These are phyloP conservation scores for Onygena corvina DNA, from an alignment of 2,329 filamentous ascomycete genomes.

Conservation along the genomic window DNA sequence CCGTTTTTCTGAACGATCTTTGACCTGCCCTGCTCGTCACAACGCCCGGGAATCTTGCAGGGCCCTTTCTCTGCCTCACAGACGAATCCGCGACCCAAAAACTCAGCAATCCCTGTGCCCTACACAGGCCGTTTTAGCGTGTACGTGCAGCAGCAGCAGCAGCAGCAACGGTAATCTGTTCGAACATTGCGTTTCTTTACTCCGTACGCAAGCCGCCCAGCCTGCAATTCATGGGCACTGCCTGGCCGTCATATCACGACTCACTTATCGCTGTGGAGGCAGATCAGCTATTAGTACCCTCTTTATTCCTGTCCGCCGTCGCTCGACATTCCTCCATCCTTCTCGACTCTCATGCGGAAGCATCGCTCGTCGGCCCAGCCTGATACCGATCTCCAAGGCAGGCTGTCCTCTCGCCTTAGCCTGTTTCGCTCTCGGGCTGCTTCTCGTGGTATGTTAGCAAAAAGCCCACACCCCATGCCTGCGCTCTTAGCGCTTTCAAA, in stretches of 20 bases:
- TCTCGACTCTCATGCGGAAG: conserved; percentile 8
- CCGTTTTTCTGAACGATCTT: neutral
- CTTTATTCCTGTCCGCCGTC: neutral
- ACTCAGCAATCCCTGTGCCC: neutral
- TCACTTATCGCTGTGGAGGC: too few species aligned
- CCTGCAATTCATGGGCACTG: neutral
- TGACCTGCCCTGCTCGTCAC: neutral
- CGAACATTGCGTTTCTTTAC: conserved; percentile 4
- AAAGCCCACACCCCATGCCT: neutral
- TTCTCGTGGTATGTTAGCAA: conserved; percentile 8
- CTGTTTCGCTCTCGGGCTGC: conserved; percentile 7
- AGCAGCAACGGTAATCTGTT: conserved; percentile 3
- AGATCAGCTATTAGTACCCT: neutral
- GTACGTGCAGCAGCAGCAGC: neutral
- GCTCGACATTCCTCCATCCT: neutral
- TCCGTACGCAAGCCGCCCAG: neutral
- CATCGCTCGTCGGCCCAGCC: conserved; percentile 6
- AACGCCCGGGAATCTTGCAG: neutral
- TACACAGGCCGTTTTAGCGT: neutral
- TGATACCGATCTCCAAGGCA: conserved; percentile 6
- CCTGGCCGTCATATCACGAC: neutral
- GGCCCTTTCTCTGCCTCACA: neutral
- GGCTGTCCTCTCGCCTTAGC: conserved; percentile 5
- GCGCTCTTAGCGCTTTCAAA: neutral
- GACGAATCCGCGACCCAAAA: neutral